These are phyloP conservation scores for Xylaria sp. DNA, from an alignment of 2,329 filamentous ascomycete genomes.

Conservation along the genomic window DNA sequence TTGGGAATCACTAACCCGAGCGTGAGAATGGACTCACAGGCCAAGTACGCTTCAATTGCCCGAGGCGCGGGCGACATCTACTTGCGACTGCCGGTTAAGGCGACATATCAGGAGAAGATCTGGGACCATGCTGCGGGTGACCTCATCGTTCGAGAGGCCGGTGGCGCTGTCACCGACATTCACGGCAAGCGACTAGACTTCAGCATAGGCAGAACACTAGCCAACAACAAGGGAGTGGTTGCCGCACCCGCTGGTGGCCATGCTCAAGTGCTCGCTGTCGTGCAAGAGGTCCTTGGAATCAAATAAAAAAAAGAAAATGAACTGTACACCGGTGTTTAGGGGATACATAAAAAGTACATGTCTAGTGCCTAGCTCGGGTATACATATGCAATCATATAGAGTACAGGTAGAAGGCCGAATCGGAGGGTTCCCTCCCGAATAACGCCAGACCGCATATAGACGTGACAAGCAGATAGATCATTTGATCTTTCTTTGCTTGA, in stretches of 20 bases:
- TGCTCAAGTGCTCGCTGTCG: slow-evolving; percentile 78
- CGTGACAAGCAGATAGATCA: slow-evolving; percentile 56
- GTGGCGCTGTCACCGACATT: slow-evolving; percentile 90
- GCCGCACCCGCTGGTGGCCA: slow-evolving; percentile 85
- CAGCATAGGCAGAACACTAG: slow-evolving; percentile 83
- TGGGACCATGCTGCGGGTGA: slow-evolving; percentile 99
- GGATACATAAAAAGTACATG: slow-evolving; percentile 45
- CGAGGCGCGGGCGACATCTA: slow-evolving; percentile 95
- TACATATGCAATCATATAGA: slow-evolving; percentile 42
- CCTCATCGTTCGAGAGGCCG: slow-evolving; percentile 92
- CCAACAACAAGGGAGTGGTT: slow-evolving; percentile 92
- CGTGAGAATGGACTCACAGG: slow-evolving; percentile 96
- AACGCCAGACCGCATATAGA: slow-evolving; percentile 30
- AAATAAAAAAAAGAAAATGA: slow-evolving; percentile 48
- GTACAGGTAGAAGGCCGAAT: slow-evolving; percentile 43
- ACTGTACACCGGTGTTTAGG: slow-evolving; percentile 31
- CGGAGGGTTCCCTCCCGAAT: slow-evolving; percentile 19
- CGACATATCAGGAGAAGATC: slow-evolving; percentile 97
- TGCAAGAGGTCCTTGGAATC: slow-evolving; percentile 77
- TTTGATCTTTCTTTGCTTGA: slow-evolving; percentile 98
- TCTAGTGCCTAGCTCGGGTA: slow-evolving; percentile 42
- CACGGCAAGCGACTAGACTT: slow-evolving; percentile 89
- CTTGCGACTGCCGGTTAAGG: slow-evolving; percentile 84
- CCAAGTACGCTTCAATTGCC: slow-evolving; percentile 96
- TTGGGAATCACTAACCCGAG: slow-evolving; percentile 90